These are phyloP conservation scores for Xylaria sp. DNA, from an alignment of 2,329 filamentous ascomycete genomes.

Conservation along the genomic window DNA sequence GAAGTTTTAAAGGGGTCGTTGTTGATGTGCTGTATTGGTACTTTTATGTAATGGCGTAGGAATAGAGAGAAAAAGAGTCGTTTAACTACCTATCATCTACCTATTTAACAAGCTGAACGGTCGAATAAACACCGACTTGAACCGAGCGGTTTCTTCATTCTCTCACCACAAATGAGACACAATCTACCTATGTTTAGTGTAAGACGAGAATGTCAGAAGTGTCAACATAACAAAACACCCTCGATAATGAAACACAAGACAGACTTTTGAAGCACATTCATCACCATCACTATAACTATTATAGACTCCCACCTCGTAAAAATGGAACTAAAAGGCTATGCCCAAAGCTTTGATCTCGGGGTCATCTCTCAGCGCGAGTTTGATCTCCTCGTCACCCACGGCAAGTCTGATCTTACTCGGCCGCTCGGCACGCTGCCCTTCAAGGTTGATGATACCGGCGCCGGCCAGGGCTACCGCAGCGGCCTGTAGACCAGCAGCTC, in stretches of 20 bases:
- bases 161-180: too few species aligned
- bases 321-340: constrained; percentile 39
- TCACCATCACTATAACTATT: background rate
- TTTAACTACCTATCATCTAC: too few species aligned
- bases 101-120: too few species aligned
- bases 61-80: background rate
- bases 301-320: too few species aligned
- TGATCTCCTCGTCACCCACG: constrained; percentile 86
- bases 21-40: background rate
- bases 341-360: constrained; percentile 77
- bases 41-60: background rate
- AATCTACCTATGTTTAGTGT: too few species aligned
- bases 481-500: constrained; percentile 46
- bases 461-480: constrained; percentile 81
- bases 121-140: too few species aligned
- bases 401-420: constrained; percentile 82
- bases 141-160: too few species aligned
- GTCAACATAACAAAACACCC: too few species aligned
- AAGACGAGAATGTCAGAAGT: too few species aligned
- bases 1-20: constrained; percentile 54
- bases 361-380: constrained; percentile 82
- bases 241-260: too few species aligned
- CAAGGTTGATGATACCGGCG: constrained; percentile 80
- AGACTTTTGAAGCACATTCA: background rate
- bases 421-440: constrained; percentile 73